Evolutionary conservation across 73 alveolate genomes (phyloP), one percentile per base, ranked within the genome.

Genomic region (Loxodes magnus): DNA sequence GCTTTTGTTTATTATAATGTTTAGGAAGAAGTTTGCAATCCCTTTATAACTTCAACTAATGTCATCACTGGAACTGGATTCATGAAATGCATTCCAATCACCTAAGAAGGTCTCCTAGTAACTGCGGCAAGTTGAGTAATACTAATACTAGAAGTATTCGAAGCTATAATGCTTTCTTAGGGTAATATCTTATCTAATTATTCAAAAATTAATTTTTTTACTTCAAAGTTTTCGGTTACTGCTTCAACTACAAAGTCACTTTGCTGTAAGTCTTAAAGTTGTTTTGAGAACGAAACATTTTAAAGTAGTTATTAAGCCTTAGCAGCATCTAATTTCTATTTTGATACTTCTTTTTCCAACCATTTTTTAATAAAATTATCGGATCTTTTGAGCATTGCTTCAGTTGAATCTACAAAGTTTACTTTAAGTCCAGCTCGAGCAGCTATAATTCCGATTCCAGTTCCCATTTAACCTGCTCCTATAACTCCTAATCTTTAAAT

Each of bases 1-100:
- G 48, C 87, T 24, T 78, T 49, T 10, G 95, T 82, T 4, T 77
- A 69, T 19, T 71, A 44, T 26, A 71, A 71, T 33, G 98, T 90
- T 17, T 61, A 64, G 9, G 67, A 71, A 19, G 85, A 71, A 14
- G 98, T 90, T 54, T 79, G 74, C 2, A 90, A 66, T 23, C 96
- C 98, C 42, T 70, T 60, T 19, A 90, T 90, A 35, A 90, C 77
- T 61, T 90, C 98, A 0, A 90, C 84, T 16, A 90, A 75, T 38
- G 85, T 82, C 98, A 90, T 90, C 28, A 87, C 96, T 17, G 98
- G 98, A 23, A 90, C 98, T 3, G 98, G 98, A 65, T 82, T 82
- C 80, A 90, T 90, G 69, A 90, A 90, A 57, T 90, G 98, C 96
- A 90, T 87, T 37, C 98, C 98, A 43, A 79, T 83, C 17, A 78